Evolutionary conservation across 2,329 filamentous ascomycete species (phyloP).

Genomic region (Teratosphaeria pseudoeucalypti): DNA sequence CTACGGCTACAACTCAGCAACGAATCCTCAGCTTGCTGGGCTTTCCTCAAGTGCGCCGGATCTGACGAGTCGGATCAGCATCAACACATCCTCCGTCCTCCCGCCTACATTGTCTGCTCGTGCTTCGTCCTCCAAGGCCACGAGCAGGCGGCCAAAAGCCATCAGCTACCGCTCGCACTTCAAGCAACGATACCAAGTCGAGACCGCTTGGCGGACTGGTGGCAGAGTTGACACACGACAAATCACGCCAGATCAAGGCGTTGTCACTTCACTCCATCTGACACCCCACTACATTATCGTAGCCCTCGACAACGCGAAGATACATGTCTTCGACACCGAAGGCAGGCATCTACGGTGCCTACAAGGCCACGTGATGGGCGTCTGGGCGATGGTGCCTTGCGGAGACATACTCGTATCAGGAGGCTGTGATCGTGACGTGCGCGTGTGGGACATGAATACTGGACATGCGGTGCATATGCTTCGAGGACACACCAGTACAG

Average conservation of each 20-base stretch:
- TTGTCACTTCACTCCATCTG: slow-evolving; percentile 89
- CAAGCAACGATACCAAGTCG: slow-evolving; percentile 93
- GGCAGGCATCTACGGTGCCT: slow-evolving; percentile 81
- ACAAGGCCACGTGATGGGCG: slow-evolving; percentile 95
- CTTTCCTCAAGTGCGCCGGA: slow-evolving; percentile 39
- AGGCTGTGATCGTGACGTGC: slow-evolving; percentile 90
- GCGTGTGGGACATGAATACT: slow-evolving; percentile 91
- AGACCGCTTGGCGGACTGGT: slow-evolving; percentile 90
- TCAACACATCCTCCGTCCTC: slow-evolving; percentile 12
- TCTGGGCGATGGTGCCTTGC: slow-evolving; percentile 99
- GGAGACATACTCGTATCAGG: slow-evolving; percentile 90
- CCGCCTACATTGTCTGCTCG: slow-evolving; percentile 16
- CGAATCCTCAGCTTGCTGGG: slow-evolving; percentile 24
- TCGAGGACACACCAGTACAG: slow-evolving; percentile 90
- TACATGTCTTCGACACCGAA: slow-evolving; percentile 92
- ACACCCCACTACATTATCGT: slow-evolving; percentile 96
- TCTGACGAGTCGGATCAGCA: slow-evolving; percentile 25
- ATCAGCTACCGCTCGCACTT: slow-evolving; percentile 93
- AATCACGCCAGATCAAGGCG: slow-evolving; percentile 91
- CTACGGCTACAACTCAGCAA: slow-evolving; percentile 16
- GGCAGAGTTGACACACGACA: slow-evolving; percentile 74
- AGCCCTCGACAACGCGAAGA: slow-evolving; percentile 94
- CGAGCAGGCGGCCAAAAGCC: slow-evolving; percentile 47
- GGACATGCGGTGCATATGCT: slow-evolving; percentile 72
- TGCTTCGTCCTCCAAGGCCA: slow-evolving; percentile 28